phyloP scores from a whole-genome alignment of 345 rosid genomes.

The Linum trigynum region DNA sequence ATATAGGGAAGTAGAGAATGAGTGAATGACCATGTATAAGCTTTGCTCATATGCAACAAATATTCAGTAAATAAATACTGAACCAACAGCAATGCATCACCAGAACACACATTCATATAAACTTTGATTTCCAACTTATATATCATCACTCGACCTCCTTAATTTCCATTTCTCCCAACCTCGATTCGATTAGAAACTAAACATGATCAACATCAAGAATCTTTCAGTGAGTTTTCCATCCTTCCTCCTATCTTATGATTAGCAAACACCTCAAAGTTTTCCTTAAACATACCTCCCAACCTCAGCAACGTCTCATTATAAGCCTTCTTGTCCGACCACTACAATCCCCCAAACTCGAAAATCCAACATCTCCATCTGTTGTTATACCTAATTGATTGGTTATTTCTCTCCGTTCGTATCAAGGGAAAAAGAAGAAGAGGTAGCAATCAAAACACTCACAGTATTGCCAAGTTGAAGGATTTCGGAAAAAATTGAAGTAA shows the following conservation, averaged over 20 bases:
- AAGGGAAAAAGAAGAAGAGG: no score
- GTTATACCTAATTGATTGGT: not conserved
- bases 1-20: no score
- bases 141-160: no score
- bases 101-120: no score
- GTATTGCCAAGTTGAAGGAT: constrained; percentile 72
- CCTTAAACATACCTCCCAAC: constrained; percentile 76
- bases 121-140: no score
- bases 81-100: no score
- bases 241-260: constrained; percentile 68
- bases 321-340: constrained; percentile 84
- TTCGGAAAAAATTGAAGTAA: constrained; percentile 42
- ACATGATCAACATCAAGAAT: constrained; percentile 80
- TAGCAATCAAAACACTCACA: constrained; percentile 28
- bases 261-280: constrained; percentile 66
- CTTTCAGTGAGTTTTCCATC: constrained; percentile 65
- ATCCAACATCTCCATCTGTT: not conserved
- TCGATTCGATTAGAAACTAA: no score
- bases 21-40: no score
- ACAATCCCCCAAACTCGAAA: constrained; percentile 11
- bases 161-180: no score
- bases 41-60: no score
- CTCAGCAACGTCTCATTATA: constrained; percentile 69
- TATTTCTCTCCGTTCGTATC: no score
- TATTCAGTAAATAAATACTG: no score